phyloP scores from a whole-genome alignment of 306 rosid species.

The Lathyrus oleraceus region DNA sequence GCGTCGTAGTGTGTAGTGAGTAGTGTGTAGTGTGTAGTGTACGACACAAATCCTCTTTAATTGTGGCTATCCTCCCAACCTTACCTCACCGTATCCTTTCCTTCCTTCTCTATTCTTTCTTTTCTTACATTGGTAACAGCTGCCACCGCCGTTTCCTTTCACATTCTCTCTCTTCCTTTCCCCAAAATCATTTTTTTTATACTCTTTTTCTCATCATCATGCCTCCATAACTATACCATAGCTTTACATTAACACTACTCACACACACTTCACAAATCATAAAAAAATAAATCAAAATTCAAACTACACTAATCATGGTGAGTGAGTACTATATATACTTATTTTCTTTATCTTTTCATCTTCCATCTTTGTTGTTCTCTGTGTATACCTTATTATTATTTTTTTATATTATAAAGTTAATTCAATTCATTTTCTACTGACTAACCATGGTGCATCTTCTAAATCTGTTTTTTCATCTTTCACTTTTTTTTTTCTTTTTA shows the following conservation, averaged over 20 bases:
- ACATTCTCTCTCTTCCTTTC: constrained; percentile 18
- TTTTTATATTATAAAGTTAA: background rate
- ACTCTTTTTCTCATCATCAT: constrained; percentile 49
- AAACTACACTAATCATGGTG: constrained; percentile 48
- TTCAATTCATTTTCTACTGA: background rate
- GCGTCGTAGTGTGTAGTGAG: background rate
- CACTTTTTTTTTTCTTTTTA: background rate
- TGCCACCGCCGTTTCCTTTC: constrained; percentile 64
- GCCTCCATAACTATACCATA: constrained; percentile 29
- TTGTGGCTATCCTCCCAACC: constrained; percentile 41
- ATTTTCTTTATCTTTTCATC: background rate
- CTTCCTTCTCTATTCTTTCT: background rate
- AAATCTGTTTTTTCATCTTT: background rate
- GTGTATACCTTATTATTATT: no score
- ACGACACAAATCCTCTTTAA: constrained; percentile 46
- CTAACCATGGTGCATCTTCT: background rate
- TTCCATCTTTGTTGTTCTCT: background rate
- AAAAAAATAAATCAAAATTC: background rate
- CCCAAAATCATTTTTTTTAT: constrained; percentile 37
- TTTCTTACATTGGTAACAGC: constrained; percentile 58
- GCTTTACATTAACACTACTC: background rate
- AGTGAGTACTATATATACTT: constrained; percentile 17
- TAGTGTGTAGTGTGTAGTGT: constrained; percentile 1
- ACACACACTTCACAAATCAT: background rate
- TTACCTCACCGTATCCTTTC: constrained; percentile 20